Evolutionary conservation across 163 green algal species (phyloP), one percentile per base, ranked within the genome.

Genomic region (Chlorella variabilis): DNA sequence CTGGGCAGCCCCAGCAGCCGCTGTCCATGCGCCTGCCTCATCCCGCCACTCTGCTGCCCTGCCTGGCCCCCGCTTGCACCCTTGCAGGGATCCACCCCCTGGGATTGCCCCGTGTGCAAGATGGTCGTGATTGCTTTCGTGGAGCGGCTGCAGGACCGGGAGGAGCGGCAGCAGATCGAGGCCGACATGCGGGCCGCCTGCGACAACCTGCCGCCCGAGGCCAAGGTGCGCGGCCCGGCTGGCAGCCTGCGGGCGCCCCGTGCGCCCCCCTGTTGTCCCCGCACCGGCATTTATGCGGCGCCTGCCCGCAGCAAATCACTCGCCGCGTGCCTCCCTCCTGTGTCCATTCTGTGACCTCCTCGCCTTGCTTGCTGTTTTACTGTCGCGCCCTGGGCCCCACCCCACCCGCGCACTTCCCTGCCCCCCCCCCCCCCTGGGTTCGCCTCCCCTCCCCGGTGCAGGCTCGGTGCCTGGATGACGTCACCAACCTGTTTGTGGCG

Each of bases 101-200:
- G 81, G 20, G 77, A 88, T 29, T 88, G 83, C 78, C 83, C 83
- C n/a, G 34, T 88, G 49, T 88, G 84, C 73, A 68, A 51, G 42
- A 7, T 85, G 63, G 73, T 76, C 25, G 77, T 84, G 29, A 3
- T 31, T 11, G 67, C 54, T 1, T 67, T 85, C 31, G 36, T 88
- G 31, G 1, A 36, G 5, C 75, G 75, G n/a, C 62, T 81, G 8
- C 59, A 88, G 81, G 79, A 88, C 71, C 79, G 73, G 21, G 25
- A 75, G 38, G 18, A 39, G 27, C 70, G 84, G 45, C 49, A 48
- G 15, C 9, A 83, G 39, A 82, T 88, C 21, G 54, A 85, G 33
- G 41, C 7, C 2, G 42, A 62, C 61, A 71, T 84, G 31, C 36
- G 63, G 1, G 63, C 68, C 6, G 84, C 78, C 51, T 88, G 84